Base-by-base conservation (phyloP, 441 rosid species). In the Flueggea neowawraea region DNA sequence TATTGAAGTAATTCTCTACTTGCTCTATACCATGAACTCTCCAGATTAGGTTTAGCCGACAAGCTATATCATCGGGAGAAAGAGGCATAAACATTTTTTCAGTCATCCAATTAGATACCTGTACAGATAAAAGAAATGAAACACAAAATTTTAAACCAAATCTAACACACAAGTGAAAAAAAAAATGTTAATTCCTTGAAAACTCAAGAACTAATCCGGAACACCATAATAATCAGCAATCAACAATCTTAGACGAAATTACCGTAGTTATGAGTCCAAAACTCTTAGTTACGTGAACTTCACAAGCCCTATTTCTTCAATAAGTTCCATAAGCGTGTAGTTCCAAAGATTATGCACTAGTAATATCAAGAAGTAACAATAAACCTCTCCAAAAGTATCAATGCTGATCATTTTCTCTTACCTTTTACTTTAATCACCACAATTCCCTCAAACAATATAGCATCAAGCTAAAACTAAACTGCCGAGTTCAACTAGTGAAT, bases 21-120 rank as follows among this genome's bases (percentile, higher is more conserved):
- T 57, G 33, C 41, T 58, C 44, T 6, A 58, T 31, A 44, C 69
- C 63, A 10, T 52, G 56, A 31, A 66, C 58, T 7, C 55, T 52
- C 11, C 0, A 52, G 52, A 66, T 52, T 32, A 66, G 58, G 52
- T 66, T 53, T 16, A 58, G 43, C 50, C 69, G 56, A 11, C 3
- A 9, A 13, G 62, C 66, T 15, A 51, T 22, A 16, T 57, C 55
- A n/a, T 6, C 5, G 8, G 54, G 41, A 2, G 60, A 52, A 16
- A 58, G 56, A 45, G 57, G 49, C 33, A 49, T 22, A 31, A 50
- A 54, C 64, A 52, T 57, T 45, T 48, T 63, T 61, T 62, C 57
- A n/a, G 54, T 43, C 68, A 69, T 63, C 73, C 61, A 17, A 5
- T 10, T 59, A 43, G 63, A 58, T 10, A 69, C 17, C 68, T 12